Conservation (phyloP, 495 filamentous ascomycete species). For the Aspergillus mulundensis region DNA sequence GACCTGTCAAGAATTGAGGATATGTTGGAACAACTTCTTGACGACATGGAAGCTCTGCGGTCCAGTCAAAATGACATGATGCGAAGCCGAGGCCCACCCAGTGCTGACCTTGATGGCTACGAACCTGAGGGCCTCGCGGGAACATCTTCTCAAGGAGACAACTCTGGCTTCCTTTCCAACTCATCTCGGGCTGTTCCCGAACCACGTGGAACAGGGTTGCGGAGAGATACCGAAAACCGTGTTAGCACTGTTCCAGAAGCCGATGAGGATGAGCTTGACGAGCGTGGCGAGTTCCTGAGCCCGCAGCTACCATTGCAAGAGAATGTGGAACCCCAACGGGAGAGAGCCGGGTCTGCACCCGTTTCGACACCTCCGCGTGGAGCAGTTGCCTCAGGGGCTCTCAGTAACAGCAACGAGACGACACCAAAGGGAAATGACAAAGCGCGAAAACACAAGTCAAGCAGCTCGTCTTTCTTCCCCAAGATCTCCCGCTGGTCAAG, state of each 20-base stretch:
- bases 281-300: slow-evolving; percentile 49
- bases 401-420: slow-evolving; percentile 70
- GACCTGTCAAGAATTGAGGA: slow-evolving; percentile 90
- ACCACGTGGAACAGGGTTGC: slow-evolving; percentile 30
- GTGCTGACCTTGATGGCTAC: slow-evolving; percentile 57
- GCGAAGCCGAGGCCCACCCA: slow-evolving; percentile 28
- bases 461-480: slow-evolving; percentile 81
- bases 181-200: slow-evolving; percentile 52
- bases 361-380: slow-evolving; percentile 69
- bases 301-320: slow-evolving; percentile 34
- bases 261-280: slow-evolving; percentile 62
- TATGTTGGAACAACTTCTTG: slow-evolving; percentile 88
- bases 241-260: slow-evolving; percentile 86
- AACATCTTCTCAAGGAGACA: slow-evolving; percentile 67
- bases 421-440: slow-evolving; percentile 73
- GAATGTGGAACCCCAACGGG: slow-evolving; percentile 26
- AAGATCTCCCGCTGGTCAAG: slow-evolving; percentile 97
- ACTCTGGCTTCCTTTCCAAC: slow-evolving; percentile 72
- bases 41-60: slow-evolving; percentile 86
- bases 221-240: slow-evolving; percentile 66
- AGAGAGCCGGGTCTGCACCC: slow-evolving; percentile 60
- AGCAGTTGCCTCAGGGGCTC: slow-evolving; percentile 49
- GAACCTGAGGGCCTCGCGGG: slow-evolving; percentile 81
- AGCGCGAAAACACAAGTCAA: slow-evolving; percentile 85
- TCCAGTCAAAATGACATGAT: slow-evolving; percentile 43